Evolutionary conservation across 371 early-diverging fungal species (phyloP), one percentile per base, ranked within the genome.

Genomic region (Coemansia sp.): DNA sequence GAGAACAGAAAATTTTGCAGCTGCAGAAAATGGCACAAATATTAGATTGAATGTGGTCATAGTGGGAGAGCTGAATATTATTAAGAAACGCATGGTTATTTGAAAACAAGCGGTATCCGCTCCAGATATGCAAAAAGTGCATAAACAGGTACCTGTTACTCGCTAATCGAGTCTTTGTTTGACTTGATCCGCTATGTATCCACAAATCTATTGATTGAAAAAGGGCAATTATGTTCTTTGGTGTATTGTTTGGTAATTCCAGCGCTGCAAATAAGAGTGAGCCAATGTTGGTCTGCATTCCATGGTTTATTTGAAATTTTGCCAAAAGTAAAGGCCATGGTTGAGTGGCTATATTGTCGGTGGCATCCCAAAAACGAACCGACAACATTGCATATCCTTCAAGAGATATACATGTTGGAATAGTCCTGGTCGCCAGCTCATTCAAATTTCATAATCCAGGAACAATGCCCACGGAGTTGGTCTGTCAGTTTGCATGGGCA

Each of bases 401-500:
- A 3, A 8, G 50, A n/a, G 5, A 18, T 48, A 18, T 18, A 18
- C 18, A 18, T 8, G 50, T 18, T 8, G 50, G 3, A 18, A 8
- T 48, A 18, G 11, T 48, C 50, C 18, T 18, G 50, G 50, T 18
- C 18, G 21, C 18, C 18, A 18, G 18, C 16, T 48, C 50, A 8
- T 18, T 48, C 18, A 50, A 45, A 45, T 14, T 50, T 18, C 7
- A 50, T 37, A 50, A 50, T 11, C 10, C 50, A 21, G 11, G 21
- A 21, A 50, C 18, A 50, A 50, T 50, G 50, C 22, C 5, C 10
- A 21, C 50, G 50, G 50, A 21, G 18, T 50, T 50, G 50, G 50
- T 50, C 18, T 50, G 50, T 21, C 50, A 50, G 50, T 50, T 50
- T 50, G 50, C 50, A 50, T 50, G n/a, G 21, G 8, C 50, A 50